Base-by-base conservation (phyloP, 345 rosid species). In the Carallia brachiata region DNA sequence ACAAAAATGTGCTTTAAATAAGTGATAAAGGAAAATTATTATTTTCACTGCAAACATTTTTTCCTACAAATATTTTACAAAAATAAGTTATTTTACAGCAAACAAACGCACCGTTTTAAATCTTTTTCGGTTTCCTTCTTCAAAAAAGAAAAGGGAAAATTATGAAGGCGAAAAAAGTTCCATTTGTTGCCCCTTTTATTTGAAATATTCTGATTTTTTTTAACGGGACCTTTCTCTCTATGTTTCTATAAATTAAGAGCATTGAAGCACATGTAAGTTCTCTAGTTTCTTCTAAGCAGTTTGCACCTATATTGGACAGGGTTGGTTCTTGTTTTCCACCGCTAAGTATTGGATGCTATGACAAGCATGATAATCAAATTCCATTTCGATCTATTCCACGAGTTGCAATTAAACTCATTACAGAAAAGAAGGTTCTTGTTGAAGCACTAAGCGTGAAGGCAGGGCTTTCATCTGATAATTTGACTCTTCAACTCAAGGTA, bases 301-400 rank as follows among this genome's bases (percentile, higher is more conserved):
- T 2, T 10, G 16, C 16, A 44, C 50, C 50, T 6, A 36, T 65
- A 9, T 55, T 73, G 39, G 47, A 59, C 84, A 90, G 97, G 77
- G 84, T 84, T 34, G 97, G 97, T 73, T 84, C 84, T 15, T 67
- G 53, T 44, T 79, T 86, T 65, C 82, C 84, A 36, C 66, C 65
- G 8, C 16, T 84, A 48, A 52, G 47, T 52, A 60, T 90, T 47
- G 84, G 78, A 34, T 83, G 94, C 73, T 74, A 75, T 62, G 97
- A 90, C 76, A 66, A 66, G 66, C 82, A 67, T 62, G 82, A 61
- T 63, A 88, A 87, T 70, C 77, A 23, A 64, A 83, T 75, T 30
- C 74, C 53, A 30, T 85, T 90, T 69, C 9, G 71, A 55, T 73
- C 76, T 64, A 50, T 73, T 60, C 90, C 88, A 56, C 60, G 69